Base-by-base conservation (phyloP, 176 grass and related monocot species). In the Avena insularis region DNA sequence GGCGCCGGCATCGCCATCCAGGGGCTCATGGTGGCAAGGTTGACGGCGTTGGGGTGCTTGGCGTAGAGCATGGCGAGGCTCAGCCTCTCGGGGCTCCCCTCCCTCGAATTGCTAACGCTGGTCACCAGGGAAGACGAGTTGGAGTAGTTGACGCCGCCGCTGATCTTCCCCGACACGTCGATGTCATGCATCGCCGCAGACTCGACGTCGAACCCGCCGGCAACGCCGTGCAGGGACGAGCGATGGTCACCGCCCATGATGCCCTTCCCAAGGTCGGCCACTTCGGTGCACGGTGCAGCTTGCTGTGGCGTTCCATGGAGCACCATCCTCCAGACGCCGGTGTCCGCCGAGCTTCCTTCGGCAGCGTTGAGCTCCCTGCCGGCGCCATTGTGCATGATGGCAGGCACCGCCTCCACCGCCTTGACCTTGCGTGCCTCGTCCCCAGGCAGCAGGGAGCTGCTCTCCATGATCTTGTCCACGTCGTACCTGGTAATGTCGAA, bases 401-500 rank as follows among this genome's bases (percentile, higher is more conserved):
- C 0, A 4, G 86, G 25, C 13, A 7, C 58, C 0, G 76, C 76
- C 53, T 91, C 85, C 1, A 91, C 87, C 12, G 71, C 74, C 83
- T 91, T 94, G 13, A 89, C 79, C 85, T 82, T 99, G 3, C 84
- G 90, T 8, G 92, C 97, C n/a, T 85, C 90, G 35, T 96, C 90
- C 63, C 79, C 90, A 5, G 97, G 89, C 11, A 99, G 83, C 6
- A 99, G 90, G 12, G 87, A 85, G 81, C 69, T 93, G 57, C 92
- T 99, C 15, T 88, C 92, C 92, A 96, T 87, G 72, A 99, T 99
- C 81, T 85, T 93, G 50, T 94, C 90, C 0, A 94, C 92, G 12
- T 96, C 87, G 4, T 99, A 99, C 48, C 94, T 90, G 3, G 89
- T 92, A 70, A 99, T 94, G 54, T 96, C 94, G 23, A 99, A 99